A percentile compares a stretch with the other conserved stretches of the same genome.
Conservation (phyloP, 1,139 yeast genomes). For the Arxiozyma slooffiae region DNA sequence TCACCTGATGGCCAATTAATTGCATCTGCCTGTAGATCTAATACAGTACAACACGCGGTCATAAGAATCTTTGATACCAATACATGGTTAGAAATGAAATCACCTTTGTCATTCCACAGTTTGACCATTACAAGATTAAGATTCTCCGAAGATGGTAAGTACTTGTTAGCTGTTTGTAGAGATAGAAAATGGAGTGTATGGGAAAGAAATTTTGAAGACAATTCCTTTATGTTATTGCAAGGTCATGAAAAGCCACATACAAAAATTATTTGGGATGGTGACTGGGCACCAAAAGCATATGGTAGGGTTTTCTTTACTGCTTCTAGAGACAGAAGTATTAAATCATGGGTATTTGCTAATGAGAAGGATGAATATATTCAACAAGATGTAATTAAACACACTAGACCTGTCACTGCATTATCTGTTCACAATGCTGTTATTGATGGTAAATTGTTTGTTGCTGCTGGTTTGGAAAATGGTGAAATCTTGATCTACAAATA, state of each 20-base stretch:
- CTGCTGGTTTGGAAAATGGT: constrained; percentile 71
- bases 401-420: constrained; percentile 63
- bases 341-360: constrained; percentile 49
- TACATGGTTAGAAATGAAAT: constrained; percentile 52
- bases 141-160: constrained; percentile 63
- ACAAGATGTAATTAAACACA: constrained; percentile 33
- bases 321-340: constrained; percentile 75
- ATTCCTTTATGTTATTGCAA: constrained; percentile 36
- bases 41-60: constrained; percentile 74
- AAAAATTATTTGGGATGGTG: constrained; percentile 92
- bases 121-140: constrained; percentile 76
- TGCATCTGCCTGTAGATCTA: constrained; percentile 90
- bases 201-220: constrained; percentile 40
- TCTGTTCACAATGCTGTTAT: constrained; percentile 38
- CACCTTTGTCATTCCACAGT: constrained; percentile 53
- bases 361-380: constrained; percentile 22
- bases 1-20: constrained; percentile 55
- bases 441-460: constrained; percentile 35
- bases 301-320: constrained; percentile 59
- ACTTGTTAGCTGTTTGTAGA: constrained; percentile 72
- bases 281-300: constrained; percentile 53
- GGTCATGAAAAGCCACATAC: constrained; percentile 67
- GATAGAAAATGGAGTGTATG: constrained; percentile 83
- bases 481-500: constrained; percentile 33
- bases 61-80: constrained; percentile 60